These are phyloP conservation scores for Letharia columbiana DNA, from an alignment of 495 filamentous ascomycete species.

Conservation along the genomic window DNA sequence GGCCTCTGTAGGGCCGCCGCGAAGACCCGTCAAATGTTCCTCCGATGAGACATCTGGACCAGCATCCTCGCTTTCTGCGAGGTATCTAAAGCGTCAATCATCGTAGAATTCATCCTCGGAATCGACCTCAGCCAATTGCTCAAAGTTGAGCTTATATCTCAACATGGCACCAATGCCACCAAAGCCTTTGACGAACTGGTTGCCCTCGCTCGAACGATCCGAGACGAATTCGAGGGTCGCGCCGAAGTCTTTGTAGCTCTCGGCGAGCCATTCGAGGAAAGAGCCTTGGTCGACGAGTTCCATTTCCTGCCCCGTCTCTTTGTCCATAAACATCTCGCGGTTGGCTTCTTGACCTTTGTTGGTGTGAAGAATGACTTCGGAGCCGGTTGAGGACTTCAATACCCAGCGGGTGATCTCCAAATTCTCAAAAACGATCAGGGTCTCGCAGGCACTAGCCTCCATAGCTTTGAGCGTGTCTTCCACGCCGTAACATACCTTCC, in stretches of 20 bases:
- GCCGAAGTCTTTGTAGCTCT: constrained; percentile 95
- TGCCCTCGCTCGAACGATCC: constrained; percentile 91
- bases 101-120: constrained; percentile 99
- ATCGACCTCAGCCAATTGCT: constrained; percentile 88
- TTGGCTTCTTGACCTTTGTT: constrained; percentile 76
- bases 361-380: constrained; percentile 70
- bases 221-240: constrained; percentile 96
- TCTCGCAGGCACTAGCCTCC: constrained; percentile 91
- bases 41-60: constrained; percentile 59
- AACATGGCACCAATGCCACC: constrained; percentile 96
- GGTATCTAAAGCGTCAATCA: constrained; percentile 91
- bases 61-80: constrained; percentile 82
- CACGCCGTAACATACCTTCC: constrained; percentile 93
- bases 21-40: constrained; percentile 54
- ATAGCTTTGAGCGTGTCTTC: constrained; percentile 97
- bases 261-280: constrained; percentile 97
- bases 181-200: constrained; percentile 99
- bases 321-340: constrained; percentile 84
- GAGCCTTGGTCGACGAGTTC: constrained; percentile 74
- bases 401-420: constrained; percentile 86
- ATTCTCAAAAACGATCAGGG: constrained; percentile 95
- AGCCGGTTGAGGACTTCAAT: constrained; percentile 65
- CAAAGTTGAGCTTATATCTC: constrained; percentile 99
- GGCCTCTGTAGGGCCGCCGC: constrained; percentile 22
- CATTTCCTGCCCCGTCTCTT: constrained; percentile 93